Evolutionary conservation across 176 grass and related monocot species (phyloP), one percentile per base, ranked within the genome.

Genomic region (Avena eriantha): DNA sequence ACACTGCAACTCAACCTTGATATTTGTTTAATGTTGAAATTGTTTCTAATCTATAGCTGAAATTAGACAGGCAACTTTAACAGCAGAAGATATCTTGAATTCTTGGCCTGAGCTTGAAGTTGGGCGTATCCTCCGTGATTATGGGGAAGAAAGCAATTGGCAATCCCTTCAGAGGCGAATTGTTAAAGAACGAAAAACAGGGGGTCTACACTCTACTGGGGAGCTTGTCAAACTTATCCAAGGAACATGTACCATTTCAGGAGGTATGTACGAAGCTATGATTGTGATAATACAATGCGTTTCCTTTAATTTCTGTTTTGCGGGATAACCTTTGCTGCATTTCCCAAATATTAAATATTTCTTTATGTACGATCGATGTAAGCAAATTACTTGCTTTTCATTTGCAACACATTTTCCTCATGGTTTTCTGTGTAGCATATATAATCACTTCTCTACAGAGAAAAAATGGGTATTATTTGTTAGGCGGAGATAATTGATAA

Each of bases 121-220:
- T 81, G 92, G 92, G n/a, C 92, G 77, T 75, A 88, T 96, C 83
- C 69, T 96, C 46, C 87, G 90, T 91, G 96, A 98, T 61, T 98
- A 93, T 80, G 90, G 96, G 69, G 96, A 96, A 72, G 96, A 98
- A 91, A 93, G 86, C 79, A 98, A 98, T 69, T 98, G 96, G 92
- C 79, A 89, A 24, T 89, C 80, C 35, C 82, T 96, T 91, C 94
- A 96, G 75, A 94, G 91, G 60, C 84, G 92, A 80, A 98, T 98
- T 86, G 84, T 92, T 63, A 79, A 81, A 76, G 86, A 89, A 26
- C 92, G 92, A 29, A 57, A 67, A 31, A 79, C 19, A 7, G 90
- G 88, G 29, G 91, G 90, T 69, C 82, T 98, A 59, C 88, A 93
- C 59, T 82, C 87, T 74, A 96, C 92, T 23, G 22, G 49, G 45